Percentiles rank a stretch among this genome's conserved stretches.
Conservation (phyloP, 352 stramenopile species). For the Globisporangium alternatum region DNA sequence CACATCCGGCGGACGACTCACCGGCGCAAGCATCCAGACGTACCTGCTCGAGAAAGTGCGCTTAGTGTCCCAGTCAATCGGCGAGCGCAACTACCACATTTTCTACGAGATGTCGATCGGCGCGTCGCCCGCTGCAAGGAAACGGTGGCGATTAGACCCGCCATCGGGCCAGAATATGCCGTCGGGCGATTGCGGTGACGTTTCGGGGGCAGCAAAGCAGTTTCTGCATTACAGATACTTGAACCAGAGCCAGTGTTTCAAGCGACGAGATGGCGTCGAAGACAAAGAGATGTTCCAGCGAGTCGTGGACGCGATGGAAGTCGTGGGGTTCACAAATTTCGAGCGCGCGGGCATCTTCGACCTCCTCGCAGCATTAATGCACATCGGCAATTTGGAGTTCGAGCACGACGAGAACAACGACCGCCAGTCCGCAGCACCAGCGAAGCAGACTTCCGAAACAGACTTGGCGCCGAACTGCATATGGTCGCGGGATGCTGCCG, state of each 20-base stretch:
- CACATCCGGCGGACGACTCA: conserved; percentile 61
- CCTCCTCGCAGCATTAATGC: conserved; percentile 80
- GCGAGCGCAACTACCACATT: conserved; percentile 86
- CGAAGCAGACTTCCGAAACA: conserved; percentile 22
- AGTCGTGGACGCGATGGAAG: conserved; percentile 77
- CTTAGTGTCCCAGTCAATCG: conserved; percentile 75
- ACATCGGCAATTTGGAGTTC: conserved; percentile 88
- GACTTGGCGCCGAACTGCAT: conserved; percentile 61
- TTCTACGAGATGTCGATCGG: conserved; percentile 83
- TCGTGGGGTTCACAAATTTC: conserved; percentile 76
- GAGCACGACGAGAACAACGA: conserved; percentile 73
- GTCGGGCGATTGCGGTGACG: conserved; percentile 40
- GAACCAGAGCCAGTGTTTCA: conserved; percentile 85
- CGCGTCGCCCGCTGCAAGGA: conserved; percentile 44
- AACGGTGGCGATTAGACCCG: conserved; percentile 66
- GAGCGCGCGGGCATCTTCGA: conserved; percentile 83
- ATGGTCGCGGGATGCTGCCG: conserved; percentile 70
- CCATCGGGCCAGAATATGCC: conserved; percentile 31
- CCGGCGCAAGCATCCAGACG: conserved; percentile 86
- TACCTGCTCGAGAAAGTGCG: conserved; percentile 96
- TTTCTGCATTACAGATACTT: conserved; percentile 80
- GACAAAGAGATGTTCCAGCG: conserved; percentile 78
- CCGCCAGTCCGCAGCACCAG: conserved; percentile 33
- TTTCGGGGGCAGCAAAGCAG: conserved; percentile 41
- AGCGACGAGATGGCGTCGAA: conserved; percentile 68